Conservation (phyloP, 371 early-diverging fungal species). For the Syncephalastrum contaminatum region DNA sequence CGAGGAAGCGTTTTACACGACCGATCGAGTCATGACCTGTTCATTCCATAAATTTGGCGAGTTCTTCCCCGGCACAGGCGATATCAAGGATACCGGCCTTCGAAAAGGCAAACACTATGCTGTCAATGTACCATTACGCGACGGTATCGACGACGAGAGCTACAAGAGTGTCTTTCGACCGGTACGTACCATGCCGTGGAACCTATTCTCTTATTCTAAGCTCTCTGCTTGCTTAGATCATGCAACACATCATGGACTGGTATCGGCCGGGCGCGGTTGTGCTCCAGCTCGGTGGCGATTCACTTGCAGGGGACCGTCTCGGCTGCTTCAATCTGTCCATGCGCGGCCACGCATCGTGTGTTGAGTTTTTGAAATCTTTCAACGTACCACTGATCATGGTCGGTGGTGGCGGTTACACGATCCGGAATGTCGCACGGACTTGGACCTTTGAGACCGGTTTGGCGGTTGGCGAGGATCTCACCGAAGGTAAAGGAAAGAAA, state of each 20-base stretch:
- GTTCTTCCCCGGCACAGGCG: conserved; percentile 95
- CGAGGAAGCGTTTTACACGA: conserved; percentile 96
- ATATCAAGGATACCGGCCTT: conserved; percentile 64
- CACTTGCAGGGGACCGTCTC: conserved; percentile 94
- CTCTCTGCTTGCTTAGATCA: conserved; percentile 11
- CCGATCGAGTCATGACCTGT: conserved; percentile 96
- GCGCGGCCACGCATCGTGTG: conserved; percentile 81
- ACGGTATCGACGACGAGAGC: conserved; percentile 92
- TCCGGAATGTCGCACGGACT: conserved; percentile 91
- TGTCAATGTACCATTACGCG: conserved; percentile 93
- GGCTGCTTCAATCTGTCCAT: conserved; percentile 98
- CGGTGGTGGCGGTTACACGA: conserved; percentile 99
- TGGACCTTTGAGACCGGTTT: conserved; percentile 97
- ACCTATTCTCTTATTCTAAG: background rate
- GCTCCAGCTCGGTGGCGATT: conserved; percentile 98
- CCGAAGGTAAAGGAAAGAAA: conserved; percentile 15
- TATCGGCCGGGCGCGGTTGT: conserved; percentile 95
- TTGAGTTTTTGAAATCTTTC: conserved; percentile 85
- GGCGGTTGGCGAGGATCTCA: conserved; percentile 65
- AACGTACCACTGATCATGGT: conserved; percentile 87
- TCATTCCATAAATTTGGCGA: conserved; percentile 97
- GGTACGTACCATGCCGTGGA: conserved; percentile 25
- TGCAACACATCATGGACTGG: conserved; percentile 73
- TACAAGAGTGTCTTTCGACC: conserved; percentile 80
- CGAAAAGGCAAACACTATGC: conserved; percentile 76